Percentiles rank a stretch among this genome's conserved stretches.
Evolutionary conservation across 179 eudicot genomes (phyloP).

Genomic region (Sideroxylon spinosum): DNA sequence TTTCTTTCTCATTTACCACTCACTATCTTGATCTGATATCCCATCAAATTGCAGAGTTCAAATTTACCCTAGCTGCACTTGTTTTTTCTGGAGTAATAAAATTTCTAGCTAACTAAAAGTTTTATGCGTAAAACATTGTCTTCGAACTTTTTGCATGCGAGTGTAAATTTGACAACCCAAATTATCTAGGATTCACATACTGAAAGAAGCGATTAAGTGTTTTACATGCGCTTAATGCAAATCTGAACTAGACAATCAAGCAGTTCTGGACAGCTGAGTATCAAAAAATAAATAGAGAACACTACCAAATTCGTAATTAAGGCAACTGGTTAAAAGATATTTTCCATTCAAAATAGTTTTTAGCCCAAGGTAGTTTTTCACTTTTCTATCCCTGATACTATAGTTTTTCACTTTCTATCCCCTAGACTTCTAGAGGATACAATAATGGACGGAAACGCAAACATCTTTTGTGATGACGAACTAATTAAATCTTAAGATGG

Average conservation of each 20-base stretch:
- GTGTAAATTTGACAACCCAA: background rate
- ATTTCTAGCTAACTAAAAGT: too few species aligned
- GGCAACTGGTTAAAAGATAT: background rate
- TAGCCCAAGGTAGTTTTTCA: background rate
- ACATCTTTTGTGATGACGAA: background rate
- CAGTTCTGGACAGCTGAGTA: background rate
- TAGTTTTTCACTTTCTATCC: background rate
- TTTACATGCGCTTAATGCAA: background rate
- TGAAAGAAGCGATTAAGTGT: background rate
- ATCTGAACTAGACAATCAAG: background rate
- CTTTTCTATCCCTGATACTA: background rate
- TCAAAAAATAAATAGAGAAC: background rate
- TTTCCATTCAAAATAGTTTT: background rate
- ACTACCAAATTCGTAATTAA: background rate
- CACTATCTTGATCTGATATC: background rate
- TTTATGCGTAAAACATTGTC: too few species aligned
- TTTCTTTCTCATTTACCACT: slow-evolving; percentile 3
- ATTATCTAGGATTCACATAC: background rate
- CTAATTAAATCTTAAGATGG: background rate
- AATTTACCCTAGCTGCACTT: background rate
- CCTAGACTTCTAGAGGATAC: background rate
- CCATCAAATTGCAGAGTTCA: background rate
- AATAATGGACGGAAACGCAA: background rate
- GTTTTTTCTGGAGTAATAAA: background rate
- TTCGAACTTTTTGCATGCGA: too few species aligned